A percentile compares a stretch with the other conserved stretches of the same genome.
These are phyloP conservation scores for Sclerotiophoma versabilis DNA, from an alignment of 2,329 filamentous ascomycete genomes.

Conservation along the genomic window DNA sequence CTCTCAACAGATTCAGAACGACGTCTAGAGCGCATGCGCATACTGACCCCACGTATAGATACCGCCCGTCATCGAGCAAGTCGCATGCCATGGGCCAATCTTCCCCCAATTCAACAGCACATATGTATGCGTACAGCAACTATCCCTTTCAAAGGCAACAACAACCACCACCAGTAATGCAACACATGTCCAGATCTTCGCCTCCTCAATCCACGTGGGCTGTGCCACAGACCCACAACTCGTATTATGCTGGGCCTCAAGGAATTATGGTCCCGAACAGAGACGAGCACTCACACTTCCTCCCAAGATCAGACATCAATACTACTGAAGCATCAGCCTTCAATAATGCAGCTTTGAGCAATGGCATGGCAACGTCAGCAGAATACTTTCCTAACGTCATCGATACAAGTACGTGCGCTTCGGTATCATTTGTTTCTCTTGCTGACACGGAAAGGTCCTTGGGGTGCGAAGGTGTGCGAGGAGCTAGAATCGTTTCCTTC, in stretches of 20 bases:
- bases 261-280: slow-evolving; percentile 27
- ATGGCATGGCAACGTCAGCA: slow-evolving; percentile 30
- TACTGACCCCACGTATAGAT: slow-evolving; percentile 45
- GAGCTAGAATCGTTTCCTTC: slow-evolving; percentile 50
- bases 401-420: slow-evolving; percentile 45
- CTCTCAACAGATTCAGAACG: slow-evolving; percentile 8
- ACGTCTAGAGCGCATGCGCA: not conserved
- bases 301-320: slow-evolving; percentile 33
- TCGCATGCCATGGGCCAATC: slow-evolving; percentile 42
- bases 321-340: slow-evolving; percentile 35
- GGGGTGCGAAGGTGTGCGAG: slow-evolving; percentile 50
- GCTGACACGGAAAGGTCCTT: slow-evolving; percentile 45
- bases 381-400: slow-evolving; percentile 48
- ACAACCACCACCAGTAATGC: slow-evolving; percentile 29
- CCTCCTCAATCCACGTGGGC: slow-evolving; percentile 46
- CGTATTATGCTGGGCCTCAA: slow-evolving; percentile 40
- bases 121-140: slow-evolving; percentile 48
- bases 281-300: slow-evolving; percentile 36
- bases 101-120: slow-evolving; percentile 35
- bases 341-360: slow-evolving; percentile 29
- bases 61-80: slow-evolving; percentile 46
- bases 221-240: slow-evolving; percentile 42
- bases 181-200: slow-evolving; percentile 41
- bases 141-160: slow-evolving; percentile 36
- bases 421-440: not conserved